Evolutionary conservation across 345 rosid species (phyloP).

Genomic region (Citrus medica): DNA sequence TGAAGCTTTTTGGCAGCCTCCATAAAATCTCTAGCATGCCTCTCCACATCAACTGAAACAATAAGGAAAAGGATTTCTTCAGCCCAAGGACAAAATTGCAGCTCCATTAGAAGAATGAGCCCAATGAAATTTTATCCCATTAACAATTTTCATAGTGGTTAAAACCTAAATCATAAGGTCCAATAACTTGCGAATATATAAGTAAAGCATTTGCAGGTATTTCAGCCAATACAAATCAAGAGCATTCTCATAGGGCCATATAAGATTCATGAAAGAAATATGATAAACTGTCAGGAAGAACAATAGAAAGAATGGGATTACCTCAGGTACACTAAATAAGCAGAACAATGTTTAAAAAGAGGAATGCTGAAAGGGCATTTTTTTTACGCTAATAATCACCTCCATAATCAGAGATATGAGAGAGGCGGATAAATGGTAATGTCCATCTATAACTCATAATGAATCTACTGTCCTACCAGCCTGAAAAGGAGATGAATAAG

Average conservation of each 20-base stretch:
- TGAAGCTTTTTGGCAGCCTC: slow-evolving; percentile 98
- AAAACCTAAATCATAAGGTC: neutral
- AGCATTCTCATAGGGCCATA: neutral
- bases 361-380: neutral
- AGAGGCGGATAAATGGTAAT: neutral
- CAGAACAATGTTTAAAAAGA: neutral
- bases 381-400: neutral
- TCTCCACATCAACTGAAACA: slow-evolving; percentile 77
- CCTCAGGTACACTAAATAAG: neutral
- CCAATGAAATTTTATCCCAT: neutral
- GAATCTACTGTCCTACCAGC: neutral
- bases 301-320: neutral
- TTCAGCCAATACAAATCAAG: neutral
- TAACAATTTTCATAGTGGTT: neutral
- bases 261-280: neutral
- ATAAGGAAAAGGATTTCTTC: slow-evolving; percentile 11
- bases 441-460: neutral
- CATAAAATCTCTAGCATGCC: slow-evolving; percentile 96
- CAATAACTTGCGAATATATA: neutral
- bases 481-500: neutral
- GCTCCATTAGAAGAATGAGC: neutral
- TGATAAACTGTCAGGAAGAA: neutral
- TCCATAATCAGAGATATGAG: neutral
- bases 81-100: neutral
- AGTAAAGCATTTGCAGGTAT: neutral